Conservation (phyloP, 2,329 filamentous ascomycete species). For the Neonectria faginata region DNA sequence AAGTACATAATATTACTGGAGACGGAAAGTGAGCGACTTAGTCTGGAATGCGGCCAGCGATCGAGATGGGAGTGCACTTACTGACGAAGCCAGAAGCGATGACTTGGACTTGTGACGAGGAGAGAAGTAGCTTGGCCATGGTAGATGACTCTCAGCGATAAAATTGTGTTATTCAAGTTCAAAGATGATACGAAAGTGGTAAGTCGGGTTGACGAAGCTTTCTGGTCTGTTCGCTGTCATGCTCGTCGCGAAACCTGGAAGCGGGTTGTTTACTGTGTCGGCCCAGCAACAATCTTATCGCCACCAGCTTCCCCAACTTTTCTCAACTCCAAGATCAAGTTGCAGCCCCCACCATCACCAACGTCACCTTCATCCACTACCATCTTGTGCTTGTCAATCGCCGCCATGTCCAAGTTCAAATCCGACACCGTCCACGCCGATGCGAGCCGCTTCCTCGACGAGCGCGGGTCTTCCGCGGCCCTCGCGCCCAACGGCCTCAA, state of each 20-base stretch:
- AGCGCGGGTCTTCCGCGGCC: conserved; percentile 81
- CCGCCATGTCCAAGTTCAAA: conserved; percentile 53
- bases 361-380: conserved; percentile 22
- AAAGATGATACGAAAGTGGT: background rate
- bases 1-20: conserved; percentile 79
- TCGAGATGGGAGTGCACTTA: conserved; percentile 54
- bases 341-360: conserved; percentile 31
- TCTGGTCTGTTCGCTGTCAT: conserved; percentile 33
- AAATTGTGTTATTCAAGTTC: background rate
- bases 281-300: conserved; percentile 60
- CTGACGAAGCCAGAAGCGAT: conserved; percentile 72
- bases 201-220: conserved; percentile 4
- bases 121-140: conserved; percentile 67
- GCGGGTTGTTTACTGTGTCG: conserved; percentile 49
- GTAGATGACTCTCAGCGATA: background rate
- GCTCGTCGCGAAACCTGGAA: conserved; percentile 21
- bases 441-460: conserved; percentile 85
- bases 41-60: conserved; percentile 35
- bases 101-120: conserved; percentile 77
- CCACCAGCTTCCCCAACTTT: conserved; percentile 35
- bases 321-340: conserved; percentile 33
- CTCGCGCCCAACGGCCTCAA: conserved; percentile 90
- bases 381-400: conserved; percentile 20
- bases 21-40: conserved; percentile 14
- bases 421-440: conserved; percentile 77